Percentiles rank a stretch among this genome's conserved stretches.
Evolutionary conservation across 2,329 filamentous ascomycete genomes (phyloP).

Genomic region (Aspergillus ustus): DNA sequence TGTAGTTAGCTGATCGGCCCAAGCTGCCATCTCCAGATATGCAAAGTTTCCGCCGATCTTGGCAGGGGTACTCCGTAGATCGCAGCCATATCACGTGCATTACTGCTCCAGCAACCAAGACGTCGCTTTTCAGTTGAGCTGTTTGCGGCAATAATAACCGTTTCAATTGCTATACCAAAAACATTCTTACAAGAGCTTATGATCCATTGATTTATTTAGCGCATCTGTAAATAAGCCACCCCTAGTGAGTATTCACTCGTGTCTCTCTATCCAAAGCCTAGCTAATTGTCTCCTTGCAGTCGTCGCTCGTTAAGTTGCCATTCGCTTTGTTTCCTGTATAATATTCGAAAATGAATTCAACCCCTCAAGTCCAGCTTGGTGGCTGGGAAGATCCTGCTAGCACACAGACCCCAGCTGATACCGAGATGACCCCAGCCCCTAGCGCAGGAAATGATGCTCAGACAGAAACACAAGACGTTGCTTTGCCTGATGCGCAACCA

Average conservation of each 20-base stretch:
- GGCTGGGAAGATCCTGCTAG: conserved; percentile 15
- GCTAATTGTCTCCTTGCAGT: neutral
- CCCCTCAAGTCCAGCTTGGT: conserved; percentile 25
- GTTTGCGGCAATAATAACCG: neutral
- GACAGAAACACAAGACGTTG: conserved; percentile 27
- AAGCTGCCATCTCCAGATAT: neutral
- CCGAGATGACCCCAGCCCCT: conserved; percentile 32
- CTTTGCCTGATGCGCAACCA: conserved; percentile 27
- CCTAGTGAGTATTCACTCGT: no score
- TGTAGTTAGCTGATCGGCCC: no score
- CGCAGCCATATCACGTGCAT: neutral
- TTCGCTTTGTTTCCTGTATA: neutral
- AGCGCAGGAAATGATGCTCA: conserved; percentile 22
- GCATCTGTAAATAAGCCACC: neutral
- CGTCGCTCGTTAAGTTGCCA: neutral
- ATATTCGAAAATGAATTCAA: conserved; percentile 22
- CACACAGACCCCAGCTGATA: conserved; percentile 25
- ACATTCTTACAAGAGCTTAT: neutral
- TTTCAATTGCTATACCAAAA: neutral
- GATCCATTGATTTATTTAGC: neutral
- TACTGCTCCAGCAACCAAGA: neutral
- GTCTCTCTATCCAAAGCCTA: no score
- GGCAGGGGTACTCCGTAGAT: neutral
- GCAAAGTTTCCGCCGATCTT: neutral
- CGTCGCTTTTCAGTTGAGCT: neutral